Percentiles rank a stretch among this genome's conserved stretches.
These are phyloP conservation scores for Dicorynia guianensis DNA, from an alignment of 306 rosid genomes.

Conservation along the genomic window DNA sequence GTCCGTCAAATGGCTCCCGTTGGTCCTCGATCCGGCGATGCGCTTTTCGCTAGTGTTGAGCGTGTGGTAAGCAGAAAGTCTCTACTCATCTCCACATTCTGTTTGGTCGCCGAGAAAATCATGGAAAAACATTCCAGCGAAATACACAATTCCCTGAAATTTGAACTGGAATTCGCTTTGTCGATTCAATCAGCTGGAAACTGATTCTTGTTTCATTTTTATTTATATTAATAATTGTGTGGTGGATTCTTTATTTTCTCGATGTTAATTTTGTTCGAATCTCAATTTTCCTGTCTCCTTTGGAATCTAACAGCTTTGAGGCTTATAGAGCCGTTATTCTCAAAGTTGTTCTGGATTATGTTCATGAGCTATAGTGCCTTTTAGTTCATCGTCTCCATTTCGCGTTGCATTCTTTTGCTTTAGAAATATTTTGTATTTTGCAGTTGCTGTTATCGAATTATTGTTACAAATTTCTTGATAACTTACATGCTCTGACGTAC, in stretches of 20 bases:
- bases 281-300: background rate
- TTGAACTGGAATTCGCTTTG: background rate
- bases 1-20: constrained; percentile 59
- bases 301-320: background rate
- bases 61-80: constrained; percentile 61
- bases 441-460: background rate
- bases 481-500: background rate
- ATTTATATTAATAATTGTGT: background rate
- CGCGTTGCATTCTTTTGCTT: background rate
- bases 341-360: background rate
- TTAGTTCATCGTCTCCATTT: background rate
- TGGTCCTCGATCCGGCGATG: constrained; percentile 71
- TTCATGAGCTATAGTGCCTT: background rate
- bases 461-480: background rate
- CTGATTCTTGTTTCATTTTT: background rate
- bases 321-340: background rate
- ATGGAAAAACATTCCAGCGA: background rate
- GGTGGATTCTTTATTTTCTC: background rate
- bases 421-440: background rate
- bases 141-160: background rate
- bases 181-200: background rate
- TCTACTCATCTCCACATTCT: background rate
- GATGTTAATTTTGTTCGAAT: background rate
- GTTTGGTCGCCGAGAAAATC: constrained; percentile 27
- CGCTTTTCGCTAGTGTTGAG: constrained; percentile 68